Evolutionary conservation across 2,329 filamentous ascomycete species (phyloP).

Genomic region (Arthrobotrys pseudoclavata): DNA sequence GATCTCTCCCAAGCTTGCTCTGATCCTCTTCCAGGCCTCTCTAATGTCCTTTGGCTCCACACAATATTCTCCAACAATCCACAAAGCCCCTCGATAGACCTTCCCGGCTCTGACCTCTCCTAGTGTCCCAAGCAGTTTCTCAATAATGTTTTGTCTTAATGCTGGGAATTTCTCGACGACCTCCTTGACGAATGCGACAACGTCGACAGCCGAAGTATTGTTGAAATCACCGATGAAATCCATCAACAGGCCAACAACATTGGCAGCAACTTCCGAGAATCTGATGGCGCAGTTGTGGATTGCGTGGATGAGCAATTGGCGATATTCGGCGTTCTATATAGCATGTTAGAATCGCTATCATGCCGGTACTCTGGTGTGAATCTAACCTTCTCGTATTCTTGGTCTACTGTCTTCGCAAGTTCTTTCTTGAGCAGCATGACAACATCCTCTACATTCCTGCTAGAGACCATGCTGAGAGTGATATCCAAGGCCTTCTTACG

Average conservation of each 20-base stretch:
- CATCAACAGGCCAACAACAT: constrained; percentile 96
- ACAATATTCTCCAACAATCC: constrained; percentile 98
- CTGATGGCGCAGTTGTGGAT: constrained; percentile 99
- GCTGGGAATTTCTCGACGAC: constrained; percentile 98
- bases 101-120: constrained; percentile 95
- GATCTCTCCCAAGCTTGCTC: constrained; percentile 93
- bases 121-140: constrained; percentile 88
- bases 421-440: constrained; percentile 97
- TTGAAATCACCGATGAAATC: constrained; percentile 99
- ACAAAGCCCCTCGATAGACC: constrained; percentile 94
- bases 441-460: constrained; percentile 98
- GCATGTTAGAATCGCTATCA: constrained; percentile 61
- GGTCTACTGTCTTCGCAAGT: constrained; percentile 94
- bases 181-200: constrained; percentile 98
- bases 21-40: constrained; percentile 96
- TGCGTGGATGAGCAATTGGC: constrained; percentile 92
- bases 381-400: constrained; percentile 90
- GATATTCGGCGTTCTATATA: constrained; percentile 83
- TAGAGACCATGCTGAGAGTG: constrained; percentile 96
- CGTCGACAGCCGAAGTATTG: constrained; percentile 94
- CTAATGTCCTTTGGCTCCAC: constrained; percentile 79
- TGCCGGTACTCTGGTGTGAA: background rate
- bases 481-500: constrained; percentile 90
- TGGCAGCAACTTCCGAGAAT: constrained; percentile 97
- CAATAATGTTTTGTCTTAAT: constrained; percentile 86